Evolutionary conservation across 2,329 filamentous ascomycete species (phyloP).

Genomic region (Clarireedia sp.): DNA sequence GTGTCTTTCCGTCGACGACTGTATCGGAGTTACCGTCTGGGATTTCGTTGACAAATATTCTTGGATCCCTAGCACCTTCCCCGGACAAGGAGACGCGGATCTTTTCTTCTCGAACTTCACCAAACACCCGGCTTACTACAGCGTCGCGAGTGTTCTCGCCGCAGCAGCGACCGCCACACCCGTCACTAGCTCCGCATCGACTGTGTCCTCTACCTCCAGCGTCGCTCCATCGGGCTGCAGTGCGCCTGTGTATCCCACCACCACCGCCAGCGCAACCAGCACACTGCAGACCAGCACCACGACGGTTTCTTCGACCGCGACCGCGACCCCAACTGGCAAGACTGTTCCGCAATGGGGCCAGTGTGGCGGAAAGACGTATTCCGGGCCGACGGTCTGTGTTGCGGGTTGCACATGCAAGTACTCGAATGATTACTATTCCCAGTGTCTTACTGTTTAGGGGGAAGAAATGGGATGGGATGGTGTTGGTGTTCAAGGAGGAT

Average conservation of each 20-base stretch:
- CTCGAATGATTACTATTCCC: slow-evolving; percentile 3
- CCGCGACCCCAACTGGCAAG: not conserved
- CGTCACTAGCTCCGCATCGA: not conserved
- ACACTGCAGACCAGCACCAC: not conserved
- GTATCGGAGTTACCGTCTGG: slow-evolving; percentile 28
- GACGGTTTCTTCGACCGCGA: not conserved
- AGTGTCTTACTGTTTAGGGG: slow-evolving; percentile 2
- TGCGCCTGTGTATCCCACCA: not conserved
- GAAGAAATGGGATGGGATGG: no score
- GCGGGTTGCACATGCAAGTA: not conserved
- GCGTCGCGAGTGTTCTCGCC: slow-evolving; percentile 29
- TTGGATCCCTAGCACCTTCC: slow-evolving; percentile 37
- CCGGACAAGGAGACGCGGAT: slow-evolving; percentile 34
- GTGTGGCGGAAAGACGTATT: not conserved
- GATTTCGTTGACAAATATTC: slow-evolving; percentile 29
- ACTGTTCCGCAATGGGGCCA: slow-evolving; percentile 1
- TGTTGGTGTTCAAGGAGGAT: not conserved
- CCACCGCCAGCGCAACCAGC: not conserved
- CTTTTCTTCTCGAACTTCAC: slow-evolving; percentile 37
- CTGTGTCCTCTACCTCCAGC: not conserved
- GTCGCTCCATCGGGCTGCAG: not conserved
- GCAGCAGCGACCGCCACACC: not conserved
- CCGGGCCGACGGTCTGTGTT: not conserved
- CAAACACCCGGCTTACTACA: slow-evolving; percentile 37
- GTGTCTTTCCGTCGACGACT: slow-evolving; percentile 18